phyloP scores from a whole-genome alignment of 164 flowering plant species.

The Chimonanthus salicifolius region DNA sequence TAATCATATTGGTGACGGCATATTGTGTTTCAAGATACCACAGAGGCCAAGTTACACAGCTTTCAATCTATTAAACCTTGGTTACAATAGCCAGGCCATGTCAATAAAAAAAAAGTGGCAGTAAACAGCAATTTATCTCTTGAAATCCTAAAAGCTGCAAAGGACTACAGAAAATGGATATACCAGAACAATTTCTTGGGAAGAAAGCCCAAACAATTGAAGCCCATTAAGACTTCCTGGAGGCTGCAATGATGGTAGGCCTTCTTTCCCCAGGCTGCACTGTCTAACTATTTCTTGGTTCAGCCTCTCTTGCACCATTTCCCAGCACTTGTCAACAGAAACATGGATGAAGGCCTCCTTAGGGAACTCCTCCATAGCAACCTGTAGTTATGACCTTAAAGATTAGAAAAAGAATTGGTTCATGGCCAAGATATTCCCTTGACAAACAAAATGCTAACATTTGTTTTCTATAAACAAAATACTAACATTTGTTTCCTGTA shows the following conservation, averaged over 20 bases:
- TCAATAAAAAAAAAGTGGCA: no score
- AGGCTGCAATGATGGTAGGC: constrained; percentile 24
- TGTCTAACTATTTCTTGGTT: constrained; percentile 40
- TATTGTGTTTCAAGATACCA: no score
- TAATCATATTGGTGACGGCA: no score
- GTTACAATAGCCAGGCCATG: no score
- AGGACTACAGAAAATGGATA: background rate
- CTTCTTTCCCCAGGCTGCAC: constrained; percentile 20
- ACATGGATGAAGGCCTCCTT: constrained; percentile 33
- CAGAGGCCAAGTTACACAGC: no score
- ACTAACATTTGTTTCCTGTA: no score
- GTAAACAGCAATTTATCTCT: background rate
- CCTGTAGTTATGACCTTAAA: constrained; percentile 35
- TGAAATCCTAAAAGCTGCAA: background rate
- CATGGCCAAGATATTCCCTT: background rate
- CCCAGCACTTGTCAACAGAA: constrained; percentile 74
- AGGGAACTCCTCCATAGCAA: constrained; percentile 55
- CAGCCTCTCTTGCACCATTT: constrained; percentile 50
- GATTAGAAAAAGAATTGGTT: background rate
- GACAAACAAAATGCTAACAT: no score
- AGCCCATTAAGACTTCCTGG: constrained; percentile 48
- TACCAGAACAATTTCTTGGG: constrained; percentile 58
- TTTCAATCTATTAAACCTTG: no score
- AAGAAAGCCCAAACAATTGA: constrained; percentile 74
- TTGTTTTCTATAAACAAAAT: no score